phyloP scores from a whole-genome alignment of 495 filamentous ascomycete species.

The Penicillium parvum region DNA sequence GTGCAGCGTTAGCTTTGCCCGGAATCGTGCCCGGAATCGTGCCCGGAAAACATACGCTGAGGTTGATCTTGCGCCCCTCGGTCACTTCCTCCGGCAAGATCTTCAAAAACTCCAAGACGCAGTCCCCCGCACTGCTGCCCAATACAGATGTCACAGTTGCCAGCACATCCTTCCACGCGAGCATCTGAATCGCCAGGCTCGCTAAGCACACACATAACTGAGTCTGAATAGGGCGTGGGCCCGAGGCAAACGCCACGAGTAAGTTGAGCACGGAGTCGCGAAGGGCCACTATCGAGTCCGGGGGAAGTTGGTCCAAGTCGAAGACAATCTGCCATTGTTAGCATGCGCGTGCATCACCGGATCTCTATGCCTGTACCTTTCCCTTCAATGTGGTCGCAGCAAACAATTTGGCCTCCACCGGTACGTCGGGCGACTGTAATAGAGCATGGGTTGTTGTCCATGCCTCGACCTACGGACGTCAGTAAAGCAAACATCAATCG shows the following conservation, averaged over 20 bases:
- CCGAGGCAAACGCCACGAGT: conserved; percentile 70
- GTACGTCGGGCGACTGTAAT: conserved; percentile 66
- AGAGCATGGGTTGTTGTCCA: conserved; percentile 86
- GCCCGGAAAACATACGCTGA: conserved; percentile 82
- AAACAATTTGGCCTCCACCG: conserved; percentile 85
- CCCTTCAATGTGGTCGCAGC: conserved; percentile 95
- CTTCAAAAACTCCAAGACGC: conserved; percentile 89
- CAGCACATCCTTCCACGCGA: conserved; percentile 91
- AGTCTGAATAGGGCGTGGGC: conserved; percentile 85
- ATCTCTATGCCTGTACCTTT: conserved; percentile 62
- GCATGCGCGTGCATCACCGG: not conserved
- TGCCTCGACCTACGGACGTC: conserved; percentile 62
- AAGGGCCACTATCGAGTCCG: conserved; percentile 65
- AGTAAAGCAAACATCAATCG: conserved; percentile 8
- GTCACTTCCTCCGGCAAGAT: conserved; percentile 98
- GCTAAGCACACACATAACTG: conserved; percentile 94
- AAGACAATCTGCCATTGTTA: conserved; percentile 64
- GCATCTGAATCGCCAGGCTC: conserved; percentile 93
- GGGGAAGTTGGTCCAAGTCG: conserved; percentile 79
- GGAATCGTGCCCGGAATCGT: not conserved
- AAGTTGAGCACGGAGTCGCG: conserved; percentile 78
- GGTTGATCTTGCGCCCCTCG: conserved; percentile 96
- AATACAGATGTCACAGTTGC: conserved; percentile 71
- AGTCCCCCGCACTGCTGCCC: conserved; percentile 71
- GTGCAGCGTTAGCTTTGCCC: not conserved